These are phyloP conservation scores for Kazachstania taianensis DNA, from an alignment of 805 yeast genomes.

Conservation along the genomic window DNA sequence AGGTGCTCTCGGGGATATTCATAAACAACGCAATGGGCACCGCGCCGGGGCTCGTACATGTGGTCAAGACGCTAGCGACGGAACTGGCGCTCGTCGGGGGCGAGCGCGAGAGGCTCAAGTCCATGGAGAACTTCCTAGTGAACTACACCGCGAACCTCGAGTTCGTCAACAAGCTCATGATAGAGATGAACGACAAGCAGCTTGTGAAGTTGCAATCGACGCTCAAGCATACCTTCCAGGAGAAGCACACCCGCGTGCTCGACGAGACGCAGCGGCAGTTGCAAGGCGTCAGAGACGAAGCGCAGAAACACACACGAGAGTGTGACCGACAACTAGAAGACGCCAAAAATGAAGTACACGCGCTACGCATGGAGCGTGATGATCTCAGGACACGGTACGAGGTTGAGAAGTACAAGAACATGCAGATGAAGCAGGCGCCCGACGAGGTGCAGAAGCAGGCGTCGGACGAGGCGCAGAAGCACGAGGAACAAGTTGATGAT, in stretches of 20 bases:
- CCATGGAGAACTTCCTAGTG: slow-evolving; percentile 45
- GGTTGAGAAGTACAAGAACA: slow-evolving; percentile 26
- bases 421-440: too few relatives aligned
- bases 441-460: too few relatives aligned
- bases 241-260: slow-evolving; percentile 18
- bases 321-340: not conserved
- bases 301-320: slow-evolving; percentile 5
- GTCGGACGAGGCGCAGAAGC: too few relatives aligned
- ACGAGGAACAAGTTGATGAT: too few relatives aligned
- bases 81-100: slow-evolving; percentile 49
- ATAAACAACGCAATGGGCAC: slow-evolving; percentile 51
- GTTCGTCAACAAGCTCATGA: slow-evolving; percentile 22
- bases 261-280: slow-evolving; percentile 17
- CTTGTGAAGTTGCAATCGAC: slow-evolving; percentile 22
- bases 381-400: slow-evolving; percentile 27
- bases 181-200: slow-evolving; percentile 26
- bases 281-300: slow-evolving; percentile 12
- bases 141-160: slow-evolving; percentile 35
- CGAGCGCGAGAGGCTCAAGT: slow-evolving; percentile 45
- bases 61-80: slow-evolving; percentile 44
- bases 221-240: slow-evolving; percentile 20
- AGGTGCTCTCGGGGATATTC: slow-evolving; percentile 44
- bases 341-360: slow-evolving; percentile 7
- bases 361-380: slow-evolving; percentile 21
- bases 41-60: slow-evolving; percentile 43